A percentile compares a stretch with the other conserved stretches of the same genome.
These are phyloP conservation scores for Saturnispora dispora DNA, from an alignment of 805 yeast genomes.

Conservation along the genomic window DNA sequence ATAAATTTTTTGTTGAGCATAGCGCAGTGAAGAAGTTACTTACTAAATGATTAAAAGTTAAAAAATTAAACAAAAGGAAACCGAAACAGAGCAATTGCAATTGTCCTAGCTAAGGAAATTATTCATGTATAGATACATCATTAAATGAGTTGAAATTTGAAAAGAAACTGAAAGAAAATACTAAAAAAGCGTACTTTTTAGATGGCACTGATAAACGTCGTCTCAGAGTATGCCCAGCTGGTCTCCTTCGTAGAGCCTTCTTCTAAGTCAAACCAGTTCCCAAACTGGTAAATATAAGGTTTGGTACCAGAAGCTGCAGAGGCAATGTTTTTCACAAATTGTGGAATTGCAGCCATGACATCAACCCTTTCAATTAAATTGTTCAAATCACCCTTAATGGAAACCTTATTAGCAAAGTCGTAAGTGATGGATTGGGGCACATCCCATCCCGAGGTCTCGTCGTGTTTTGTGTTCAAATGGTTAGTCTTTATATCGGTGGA, in stretches of 20 bases:
- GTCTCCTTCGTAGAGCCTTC: slow-evolving; percentile 39
- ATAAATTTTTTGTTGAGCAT: not conserved
- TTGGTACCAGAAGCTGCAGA: slow-evolving; percentile 92
- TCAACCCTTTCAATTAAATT: slow-evolving; percentile 82
- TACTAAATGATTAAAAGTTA: not conserved
- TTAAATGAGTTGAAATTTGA: not conserved
- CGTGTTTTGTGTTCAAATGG: slow-evolving; percentile 48
- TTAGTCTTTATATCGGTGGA: slow-evolving; percentile 56
- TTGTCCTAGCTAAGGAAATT: not conserved
- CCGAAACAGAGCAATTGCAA: not conserved
- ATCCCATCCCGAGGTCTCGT: slow-evolving; percentile 88
- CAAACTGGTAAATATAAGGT: slow-evolving; percentile 93
- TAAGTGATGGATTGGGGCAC: slow-evolving; percentile 65
- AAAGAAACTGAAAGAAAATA: not conserved
- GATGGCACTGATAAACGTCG: slow-evolving; percentile 56
- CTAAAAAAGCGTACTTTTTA: not conserved
- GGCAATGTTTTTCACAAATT: slow-evolving; percentile 85
- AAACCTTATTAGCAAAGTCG: slow-evolving; percentile 32
- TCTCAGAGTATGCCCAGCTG: slow-evolving; percentile 69
- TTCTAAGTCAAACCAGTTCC: slow-evolving; percentile 44
- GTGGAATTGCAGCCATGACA: slow-evolving; percentile 95
- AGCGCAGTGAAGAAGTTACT: not conserved
- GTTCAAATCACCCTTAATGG: slow-evolving; percentile 50
- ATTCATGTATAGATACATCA: not conserved
- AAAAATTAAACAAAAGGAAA: not conserved